Conservation (phyloP, 441 rosid genomes). For the Arabidopsis hybrid region DNA sequence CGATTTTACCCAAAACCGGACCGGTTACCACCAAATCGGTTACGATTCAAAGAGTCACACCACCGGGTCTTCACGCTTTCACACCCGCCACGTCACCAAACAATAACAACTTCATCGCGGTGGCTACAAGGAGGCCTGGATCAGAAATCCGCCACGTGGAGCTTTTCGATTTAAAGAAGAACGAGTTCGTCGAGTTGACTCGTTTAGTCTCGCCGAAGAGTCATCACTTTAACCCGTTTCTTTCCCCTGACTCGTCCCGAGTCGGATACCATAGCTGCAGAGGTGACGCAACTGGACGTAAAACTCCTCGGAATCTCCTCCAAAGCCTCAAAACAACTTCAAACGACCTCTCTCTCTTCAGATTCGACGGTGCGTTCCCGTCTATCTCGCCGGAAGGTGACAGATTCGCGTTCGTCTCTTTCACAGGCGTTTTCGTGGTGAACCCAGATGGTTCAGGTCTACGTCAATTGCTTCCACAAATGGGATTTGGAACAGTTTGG, state of each 20-base stretch:
- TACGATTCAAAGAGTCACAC: slow-evolving; percentile 66
- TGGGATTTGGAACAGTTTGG: slow-evolving; percentile 77
- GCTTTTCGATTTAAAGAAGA: slow-evolving; percentile 62
- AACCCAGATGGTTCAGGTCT: slow-evolving; percentile 71
- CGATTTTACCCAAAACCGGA: slow-evolving; percentile 53
- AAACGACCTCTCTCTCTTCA: slow-evolving; percentile 62
- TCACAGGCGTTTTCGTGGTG: slow-evolving; percentile 74
- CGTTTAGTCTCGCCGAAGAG: slow-evolving; percentile 65
- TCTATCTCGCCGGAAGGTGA: slow-evolving; percentile 77
- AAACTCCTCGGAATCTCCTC: slow-evolving; percentile 57
- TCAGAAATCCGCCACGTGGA: slow-evolving; percentile 75
- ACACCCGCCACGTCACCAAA: slow-evolving; percentile 91
- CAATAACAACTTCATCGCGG: slow-evolving; percentile 73
- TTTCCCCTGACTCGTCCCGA: slow-evolving; percentile 73
- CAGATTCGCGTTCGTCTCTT: slow-evolving; percentile 67
- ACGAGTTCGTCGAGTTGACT: slow-evolving; percentile 72
- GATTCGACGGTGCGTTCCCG: slow-evolving; percentile 85
- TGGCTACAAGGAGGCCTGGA: slow-evolving; percentile 63
- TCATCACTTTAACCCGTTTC: slow-evolving; percentile 85
- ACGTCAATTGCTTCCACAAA: slow-evolving; percentile 50
- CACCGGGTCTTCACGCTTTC: slow-evolving; percentile 87
- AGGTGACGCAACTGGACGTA: slow-evolving; percentile 51
- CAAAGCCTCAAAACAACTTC: slow-evolving; percentile 63
- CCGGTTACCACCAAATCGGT: slow-evolving; percentile 55
- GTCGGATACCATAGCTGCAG: slow-evolving; percentile 89